Conservation (phyloP, 2,329 filamentous ascomycete genomes). For the Colletotrichum ledebouriae region DNA sequence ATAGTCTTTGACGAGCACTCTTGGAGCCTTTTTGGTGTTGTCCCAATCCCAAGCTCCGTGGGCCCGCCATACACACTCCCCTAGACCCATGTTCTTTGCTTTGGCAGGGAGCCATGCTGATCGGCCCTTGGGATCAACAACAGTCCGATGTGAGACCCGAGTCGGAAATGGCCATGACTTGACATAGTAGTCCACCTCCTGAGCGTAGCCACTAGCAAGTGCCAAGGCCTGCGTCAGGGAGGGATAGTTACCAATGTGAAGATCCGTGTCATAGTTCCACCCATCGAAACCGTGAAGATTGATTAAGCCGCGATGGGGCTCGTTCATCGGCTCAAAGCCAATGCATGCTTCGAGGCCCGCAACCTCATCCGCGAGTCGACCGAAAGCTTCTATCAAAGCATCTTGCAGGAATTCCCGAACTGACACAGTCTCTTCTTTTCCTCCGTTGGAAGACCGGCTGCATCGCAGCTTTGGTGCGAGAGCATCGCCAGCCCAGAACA, state of each 20-base stretch:
- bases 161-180: conserved; percentile 59
- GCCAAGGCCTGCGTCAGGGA: conserved; percentile 55
- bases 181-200: conserved; percentile 55
- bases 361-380: conserved; percentile 51
- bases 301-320: conserved; percentile 57
- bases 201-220: conserved; percentile 55
- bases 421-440: conserved; percentile 43
- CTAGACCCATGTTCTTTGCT: conserved; percentile 47
- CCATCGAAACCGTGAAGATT: conserved; percentile 55
- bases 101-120: conserved; percentile 51
- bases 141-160: conserved; percentile 52
- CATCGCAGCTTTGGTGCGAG: conserved; percentile 46
- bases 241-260: conserved; percentile 57
- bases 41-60: conserved; percentile 57
- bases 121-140: conserved; percentile 53
- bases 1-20: conserved; percentile 50
- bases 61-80: conserved; percentile 55
- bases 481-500: conserved; percentile 48
- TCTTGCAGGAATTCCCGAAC: conserved; percentile 50
- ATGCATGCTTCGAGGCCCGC: conserved; percentile 52
- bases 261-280: conserved; percentile 59
- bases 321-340: conserved; percentile 59
- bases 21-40: conserved; percentile 47
- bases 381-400: conserved; percentile 53
- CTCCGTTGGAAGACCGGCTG: conserved; percentile 17